Evolutionary conservation across 805 yeast species (phyloP).

Genomic region (Saitoella complicata): DNA sequence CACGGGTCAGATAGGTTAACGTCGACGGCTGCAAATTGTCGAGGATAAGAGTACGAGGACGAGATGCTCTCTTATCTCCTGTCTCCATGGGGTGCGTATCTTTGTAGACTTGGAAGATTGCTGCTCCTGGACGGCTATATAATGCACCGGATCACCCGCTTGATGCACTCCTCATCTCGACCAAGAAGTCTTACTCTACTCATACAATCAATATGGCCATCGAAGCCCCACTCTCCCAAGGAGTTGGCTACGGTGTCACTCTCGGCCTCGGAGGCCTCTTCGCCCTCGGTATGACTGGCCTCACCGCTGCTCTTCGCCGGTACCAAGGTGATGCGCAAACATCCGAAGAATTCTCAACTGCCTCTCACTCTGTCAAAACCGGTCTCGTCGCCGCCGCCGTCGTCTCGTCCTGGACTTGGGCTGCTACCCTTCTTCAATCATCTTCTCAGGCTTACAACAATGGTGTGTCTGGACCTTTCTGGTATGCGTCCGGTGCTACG

Average conservation of each 20-base stretch:
- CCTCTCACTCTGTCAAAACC: constrained; percentile 75
- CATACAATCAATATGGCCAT: constrained; percentile 6
- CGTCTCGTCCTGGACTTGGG: constrained; percentile 90
- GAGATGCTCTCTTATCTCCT: too few relatives aligned
- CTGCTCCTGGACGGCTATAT: too few relatives aligned
- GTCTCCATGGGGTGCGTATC: too few relatives aligned
- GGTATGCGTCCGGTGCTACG: constrained; percentile 83
- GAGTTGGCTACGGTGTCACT: constrained; percentile 71
- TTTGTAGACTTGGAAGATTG: too few relatives aligned
- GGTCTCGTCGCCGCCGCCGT: constrained; percentile 81
- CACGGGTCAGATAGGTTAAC: too few relatives aligned
- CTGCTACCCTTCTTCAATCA: constrained; percentile 60
- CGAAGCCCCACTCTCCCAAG: constrained; percentile 35
- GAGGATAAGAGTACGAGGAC: too few relatives aligned
- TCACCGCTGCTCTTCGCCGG: constrained; percentile 24
- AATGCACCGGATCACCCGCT: too few relatives aligned
- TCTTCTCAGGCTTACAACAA: constrained; percentile 62
- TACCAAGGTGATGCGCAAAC: constrained; percentile 78
- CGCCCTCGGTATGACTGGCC: constrained; percentile 20
- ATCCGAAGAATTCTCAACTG: constrained; percentile 87
- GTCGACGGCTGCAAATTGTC: too few relatives aligned
- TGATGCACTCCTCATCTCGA: too few relatives aligned
- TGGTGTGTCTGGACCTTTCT: constrained; percentile 69
- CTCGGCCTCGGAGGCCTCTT: constrained; percentile 68
- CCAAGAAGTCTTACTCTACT: too few relatives aligned